A percentile compares a stretch with the other conserved stretches of the same genome.
Evolutionary conservation across 192 early-diverging fungal species (phyloP).

Genomic region (Phycomyces blakesleeanus): DNA sequence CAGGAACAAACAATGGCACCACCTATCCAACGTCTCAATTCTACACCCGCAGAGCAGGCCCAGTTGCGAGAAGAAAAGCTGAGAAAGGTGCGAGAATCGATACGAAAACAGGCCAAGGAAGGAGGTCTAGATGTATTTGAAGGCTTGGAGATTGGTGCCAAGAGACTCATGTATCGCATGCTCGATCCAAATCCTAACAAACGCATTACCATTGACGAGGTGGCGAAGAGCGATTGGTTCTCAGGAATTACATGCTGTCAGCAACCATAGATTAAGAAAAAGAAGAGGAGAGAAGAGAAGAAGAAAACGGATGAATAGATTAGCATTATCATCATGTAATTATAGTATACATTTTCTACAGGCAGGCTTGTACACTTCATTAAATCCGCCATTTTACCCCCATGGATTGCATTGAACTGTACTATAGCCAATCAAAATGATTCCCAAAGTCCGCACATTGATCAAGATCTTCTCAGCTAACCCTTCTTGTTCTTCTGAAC

Average conservation of each 20-base stretch:
- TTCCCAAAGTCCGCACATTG: too few species aligned
- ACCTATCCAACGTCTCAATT: neutral
- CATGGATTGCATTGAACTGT: too few species aligned
- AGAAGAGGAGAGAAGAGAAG: neutral
- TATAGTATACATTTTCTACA: too few species aligned
- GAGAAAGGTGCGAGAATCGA: conserved; percentile 25
- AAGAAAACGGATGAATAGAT: neutral
- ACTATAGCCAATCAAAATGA: too few species aligned
- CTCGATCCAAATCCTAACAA: conserved; percentile 26
- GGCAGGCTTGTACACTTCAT: too few species aligned
- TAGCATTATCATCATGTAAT: too few species aligned
- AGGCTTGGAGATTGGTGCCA: conserved; percentile 31
- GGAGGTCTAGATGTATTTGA: conserved; percentile 31
- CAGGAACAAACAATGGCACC: neutral
- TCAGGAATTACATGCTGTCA: conserved; percentile 22
- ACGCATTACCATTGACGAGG: conserved; percentile 18
- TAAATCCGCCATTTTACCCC: too few species aligned
- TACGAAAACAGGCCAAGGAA: conserved; percentile 25
- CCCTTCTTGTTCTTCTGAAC: too few species aligned
- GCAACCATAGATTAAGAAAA: neutral
- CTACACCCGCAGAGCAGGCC: conserved; percentile 3
- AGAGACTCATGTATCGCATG: conserved; percentile 35
- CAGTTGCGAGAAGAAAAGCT: conserved; percentile 11
- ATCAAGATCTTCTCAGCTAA: too few species aligned
- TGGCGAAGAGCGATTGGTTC: conserved; percentile 25